These are phyloP conservation scores for Phlegmacium glaucopus DNA, from an alignment of 768 basidiomycete genomes.

Conservation along the genomic window DNA sequence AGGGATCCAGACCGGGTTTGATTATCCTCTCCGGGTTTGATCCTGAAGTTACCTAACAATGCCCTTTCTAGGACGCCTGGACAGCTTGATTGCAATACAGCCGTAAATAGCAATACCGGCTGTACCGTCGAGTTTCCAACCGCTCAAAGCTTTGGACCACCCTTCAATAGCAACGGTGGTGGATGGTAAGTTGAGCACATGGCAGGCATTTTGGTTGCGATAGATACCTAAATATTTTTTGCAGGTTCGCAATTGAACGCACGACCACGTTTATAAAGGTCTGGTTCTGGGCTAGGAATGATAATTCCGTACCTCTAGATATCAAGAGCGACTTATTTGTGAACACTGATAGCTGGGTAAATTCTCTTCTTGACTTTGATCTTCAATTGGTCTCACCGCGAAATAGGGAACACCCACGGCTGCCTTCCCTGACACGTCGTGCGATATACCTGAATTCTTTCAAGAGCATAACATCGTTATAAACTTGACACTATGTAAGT, in stretches of 20 bases:
- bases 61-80: conserved; percentile 22
- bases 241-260: conserved; percentile 64
- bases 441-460: conserved; percentile 56
- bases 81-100: conserved; percentile 20
- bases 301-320: conserved; percentile 42
- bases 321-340: conserved; percentile 39
- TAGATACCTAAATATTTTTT: background rate
- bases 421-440: conserved; percentile 55
- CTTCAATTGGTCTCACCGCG: background rate
- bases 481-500: conserved; percentile 42
- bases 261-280: conserved; percentile 53
- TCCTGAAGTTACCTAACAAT: background rate
- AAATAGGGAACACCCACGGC: conserved; percentile 53
- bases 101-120: conserved; percentile 21
- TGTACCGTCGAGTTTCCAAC: conserved; percentile 28
- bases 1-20: conserved; percentile 43
- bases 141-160: conserved; percentile 49
- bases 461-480: conserved; percentile 60
- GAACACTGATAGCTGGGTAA: conserved; percentile 54
- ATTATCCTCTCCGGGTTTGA: background rate
- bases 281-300: conserved; percentile 70
- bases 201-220: too few species aligned
- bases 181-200: conserved; percentile 47
- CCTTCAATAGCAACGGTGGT: conserved; percentile 55
- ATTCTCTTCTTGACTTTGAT: conserved; percentile 1